Base-by-base conservation (phyloP, 352 stramenopile species). In the Phytophthora podocarpi region DNA sequence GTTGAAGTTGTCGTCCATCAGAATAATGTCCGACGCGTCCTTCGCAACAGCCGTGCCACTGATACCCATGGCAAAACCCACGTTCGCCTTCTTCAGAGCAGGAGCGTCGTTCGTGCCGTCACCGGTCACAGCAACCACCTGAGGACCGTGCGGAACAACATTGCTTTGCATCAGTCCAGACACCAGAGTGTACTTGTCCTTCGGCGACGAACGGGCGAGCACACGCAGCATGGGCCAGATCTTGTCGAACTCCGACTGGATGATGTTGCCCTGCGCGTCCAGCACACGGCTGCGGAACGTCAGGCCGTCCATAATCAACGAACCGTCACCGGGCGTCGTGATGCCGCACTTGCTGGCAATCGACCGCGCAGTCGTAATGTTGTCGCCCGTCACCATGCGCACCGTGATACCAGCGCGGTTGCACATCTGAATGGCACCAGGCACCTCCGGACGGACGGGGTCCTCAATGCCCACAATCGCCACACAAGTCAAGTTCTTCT, bases 31-130 rank as follows among this genome's bases (percentile, higher is more conserved):
- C 27, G 88, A 97, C 3, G 94, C 96, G 46, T 98, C 93, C 73
- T 98, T 98, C 1, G 96, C 93, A 16, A 98, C 94, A 67, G 97
- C 85, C 20, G 90, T 98, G 54, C 93, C 91, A 31, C 80, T 93
- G 36, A 98, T 86, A 42, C 93, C 93, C 96, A 98, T 99, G 7
- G 92, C 90, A 53, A 99, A 89, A 43, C 96, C 95, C 20, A 99
- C 95, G 79, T 98, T 94, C n/a, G 94, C 94, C 49, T 93, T 90
- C 67, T 98, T 98, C 11, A 99, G 72, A 27, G 95, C 96, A 48
- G 96, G 95, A 18, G 87, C 95, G 67, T 99, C 96, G 75, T 99
- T 99, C 0, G 95, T 98, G 43, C 96, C 96, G 67, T 99, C 96
- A 48, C 96, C 95, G 20, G 96, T 98, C n/a, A 98, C 93, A 51